These are phyloP conservation scores for Dioscorea zingiberensis DNA, from an alignment of 106 monocot species.

Conservation along the genomic window DNA sequence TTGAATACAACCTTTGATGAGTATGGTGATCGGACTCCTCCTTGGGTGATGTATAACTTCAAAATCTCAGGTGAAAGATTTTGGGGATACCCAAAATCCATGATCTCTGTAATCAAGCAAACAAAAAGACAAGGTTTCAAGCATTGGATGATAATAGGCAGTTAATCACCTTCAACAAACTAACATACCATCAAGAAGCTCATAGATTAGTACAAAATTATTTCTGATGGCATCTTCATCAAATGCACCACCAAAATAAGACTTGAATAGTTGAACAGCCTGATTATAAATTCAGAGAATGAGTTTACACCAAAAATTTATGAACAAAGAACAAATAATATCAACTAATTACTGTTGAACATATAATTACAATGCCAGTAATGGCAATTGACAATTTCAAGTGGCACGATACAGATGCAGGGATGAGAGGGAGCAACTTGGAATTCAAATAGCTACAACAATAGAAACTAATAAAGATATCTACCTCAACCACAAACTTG, in stretches of 20 bases:
- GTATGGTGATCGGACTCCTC: conserved; percentile 95
- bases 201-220: conserved; percentile 98
- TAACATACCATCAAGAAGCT: conserved; percentile 97
- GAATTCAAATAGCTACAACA: too few species aligned
- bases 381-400: too few species aligned
- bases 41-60: conserved; percentile 98
- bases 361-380: background rate
- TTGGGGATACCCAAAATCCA: conserved; percentile 99
- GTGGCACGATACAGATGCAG: too few species aligned
- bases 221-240: conserved; percentile 99
- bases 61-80: conserved; percentile 99
- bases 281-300: conserved; percentile 8
- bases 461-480: background rate
- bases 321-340: too few species aligned
- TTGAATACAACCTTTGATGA: conserved; percentile 68
- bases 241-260: conserved; percentile 97
- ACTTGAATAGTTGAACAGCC: conserved; percentile 96
- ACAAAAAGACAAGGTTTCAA: too few species aligned
- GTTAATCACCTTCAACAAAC: too few species aligned
- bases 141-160: too few species aligned
- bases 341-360: too few species aligned
- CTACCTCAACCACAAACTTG: conserved; percentile 99
- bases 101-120: conserved; percentile 62
- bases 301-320: too few species aligned
- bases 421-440: too few species aligned